These are phyloP conservation scores for Penicillium sp. DNA, from an alignment of 2,329 filamentous ascomycete genomes.

Conservation along the genomic window DNA sequence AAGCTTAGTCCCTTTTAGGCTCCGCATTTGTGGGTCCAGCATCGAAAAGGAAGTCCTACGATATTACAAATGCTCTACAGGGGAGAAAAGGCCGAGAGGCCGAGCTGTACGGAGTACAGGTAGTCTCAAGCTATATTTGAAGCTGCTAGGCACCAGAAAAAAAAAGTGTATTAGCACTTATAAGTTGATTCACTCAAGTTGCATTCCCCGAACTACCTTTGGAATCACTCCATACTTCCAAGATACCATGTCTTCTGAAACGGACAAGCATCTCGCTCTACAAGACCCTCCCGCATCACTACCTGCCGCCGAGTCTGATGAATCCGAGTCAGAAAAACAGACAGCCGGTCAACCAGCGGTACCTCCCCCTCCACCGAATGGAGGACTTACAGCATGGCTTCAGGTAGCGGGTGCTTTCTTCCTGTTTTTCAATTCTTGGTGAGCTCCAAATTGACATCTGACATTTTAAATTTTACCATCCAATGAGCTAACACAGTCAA, in stretches of 20 bases:
- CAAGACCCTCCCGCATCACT: neutral
- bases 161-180: neutral
- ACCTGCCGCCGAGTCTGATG: neutral
- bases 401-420: constrained; percentile 24
- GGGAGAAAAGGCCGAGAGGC: neutral
- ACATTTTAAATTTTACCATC: neutral
- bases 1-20: neutral
- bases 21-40: neutral
- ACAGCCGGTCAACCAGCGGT: neutral
- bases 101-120: neutral
- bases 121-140: neutral
- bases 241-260: neutral
- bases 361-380: constrained; percentile 15
- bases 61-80: neutral
- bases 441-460: neutral
- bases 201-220: neutral
- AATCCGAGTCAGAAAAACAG: neutral
- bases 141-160: neutral
- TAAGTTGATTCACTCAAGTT: neutral
- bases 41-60: neutral
- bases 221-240: neutral
- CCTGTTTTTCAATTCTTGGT: constrained; percentile 27
- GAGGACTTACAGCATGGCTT: constrained; percentile 21
- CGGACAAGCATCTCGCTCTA: neutral
- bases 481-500: neutral